Base-by-base conservation (phyloP, 441 rosid species). In the Euphorbia schlechtendalii region DNA sequence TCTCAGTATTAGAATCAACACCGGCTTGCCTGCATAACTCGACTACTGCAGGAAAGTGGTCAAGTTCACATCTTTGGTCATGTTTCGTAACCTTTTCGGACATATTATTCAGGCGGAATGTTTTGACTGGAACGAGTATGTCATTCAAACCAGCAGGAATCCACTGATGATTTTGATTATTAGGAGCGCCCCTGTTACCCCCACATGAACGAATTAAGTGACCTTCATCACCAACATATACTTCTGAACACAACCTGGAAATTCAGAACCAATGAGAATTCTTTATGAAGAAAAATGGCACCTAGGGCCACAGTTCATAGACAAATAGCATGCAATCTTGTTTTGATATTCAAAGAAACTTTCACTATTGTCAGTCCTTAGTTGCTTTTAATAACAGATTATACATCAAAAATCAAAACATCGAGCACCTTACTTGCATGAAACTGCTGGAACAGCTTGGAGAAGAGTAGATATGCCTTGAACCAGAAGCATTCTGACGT, bases 1-100 rank as follows among this genome's bases (percentile, higher is more conserved):
- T 72, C 55, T 75, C 74, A 24, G 75, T 73, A 0, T 63, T 70
- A 18, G 71, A 73, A 64, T 76, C 67, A 36, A 81, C 93, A 72
- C 96, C 96, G 8, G 93, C 96, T 79, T 87, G 95, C 74, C 81
- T 77, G 73, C 96, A 94, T 34, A 89, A 77, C 78, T 94, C 97
- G 71, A 87, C 82, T 62, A 89, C 68, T 0, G 92, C 96, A 32
- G 96, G 88, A 73, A 84, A 76, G 27, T 86, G 94, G 54, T 87
- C 83, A 66, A 76, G 83, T 73, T 90, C 93, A 32, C 89, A 87
- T 71, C 96, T 77, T 64, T 89, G 75, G 18, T 84, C 74, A 68
- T 89, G 97, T 69, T 83, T 73, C 53, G 87, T 84, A 56, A 80
- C 80, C 69, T 74, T 80, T 69, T 83, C 95, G 61, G 78, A 86